phyloP scores from a whole-genome alignment of 1,284 basidiomycete species.

The Xerocomus minutiporus region DNA sequence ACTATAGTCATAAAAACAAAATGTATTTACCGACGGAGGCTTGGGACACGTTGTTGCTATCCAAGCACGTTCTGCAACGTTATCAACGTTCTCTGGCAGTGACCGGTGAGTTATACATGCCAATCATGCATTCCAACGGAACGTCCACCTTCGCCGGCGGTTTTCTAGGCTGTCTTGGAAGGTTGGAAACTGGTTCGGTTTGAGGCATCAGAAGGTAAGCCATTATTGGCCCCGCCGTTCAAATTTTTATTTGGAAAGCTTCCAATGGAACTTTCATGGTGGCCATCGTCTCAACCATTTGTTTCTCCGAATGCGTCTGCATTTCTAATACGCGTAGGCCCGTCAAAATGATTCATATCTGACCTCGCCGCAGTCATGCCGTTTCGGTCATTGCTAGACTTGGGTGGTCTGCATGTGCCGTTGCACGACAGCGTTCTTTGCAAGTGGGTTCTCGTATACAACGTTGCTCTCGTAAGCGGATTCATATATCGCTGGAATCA shows the following conservation, averaged over 20 bases:
- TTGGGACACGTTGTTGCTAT: conserved; percentile 17
- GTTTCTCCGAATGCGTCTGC: neutral
- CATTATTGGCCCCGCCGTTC: conserved; percentile 11
- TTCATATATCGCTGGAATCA: neutral
- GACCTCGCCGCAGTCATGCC: conserved; percentile 10
- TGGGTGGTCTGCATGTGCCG: neutral
- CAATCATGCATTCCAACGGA: neutral
- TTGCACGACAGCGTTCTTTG: neutral
- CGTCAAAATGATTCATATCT: neutral
- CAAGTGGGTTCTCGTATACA: conserved; percentile 1
- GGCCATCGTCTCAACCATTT: neutral
- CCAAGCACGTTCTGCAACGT: conserved; percentile 1
- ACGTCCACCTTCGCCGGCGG: conserved; percentile 1
- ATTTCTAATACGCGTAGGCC: neutral
- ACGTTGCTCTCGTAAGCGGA: conserved; percentile 1
- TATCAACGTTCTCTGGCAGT: neutral
- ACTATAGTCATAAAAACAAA: neutral
- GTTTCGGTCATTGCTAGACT: conserved; percentile 1
- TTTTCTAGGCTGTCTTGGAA: neutral
- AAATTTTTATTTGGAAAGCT: conserved; percentile 11
- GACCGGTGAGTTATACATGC: neutral
- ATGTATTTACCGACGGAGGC: neutral
- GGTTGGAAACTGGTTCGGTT: conserved; percentile 11
- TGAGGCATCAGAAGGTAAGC: neutral
- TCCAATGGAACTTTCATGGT: conserved; percentile 10